Evolutionary conservation across 768 basidiomycete genomes (phyloP), one percentile per base, ranked within the genome.

Genomic region (Boletus insuetus): DNA sequence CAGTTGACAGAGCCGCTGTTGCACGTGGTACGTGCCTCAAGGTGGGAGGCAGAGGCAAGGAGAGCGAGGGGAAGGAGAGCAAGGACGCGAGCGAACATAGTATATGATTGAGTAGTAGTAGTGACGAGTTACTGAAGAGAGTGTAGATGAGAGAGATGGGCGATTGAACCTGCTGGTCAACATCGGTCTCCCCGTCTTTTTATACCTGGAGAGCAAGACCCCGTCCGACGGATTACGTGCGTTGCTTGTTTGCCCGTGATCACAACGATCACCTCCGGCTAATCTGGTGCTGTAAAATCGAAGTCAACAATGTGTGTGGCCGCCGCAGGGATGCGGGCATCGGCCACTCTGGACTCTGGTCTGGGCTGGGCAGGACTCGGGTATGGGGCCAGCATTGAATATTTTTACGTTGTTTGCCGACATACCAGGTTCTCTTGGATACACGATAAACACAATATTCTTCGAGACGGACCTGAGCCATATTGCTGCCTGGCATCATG

Each of bases 161-260:
- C 7, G 32, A 12, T 32, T 10, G 32, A 32, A 32, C 32, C 12
- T 32, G 32, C 22, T 24, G n/a, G 22, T 22, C 22, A 22, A 22
- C 1, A 8, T n/a, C 26, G 20, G 1, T 4, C 19, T 11, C 20
- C 20, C 32, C 29, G 1, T 3, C 49, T 17, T 14, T 58, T 62
- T 62, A 62, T 62, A 62, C 60, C 55, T 58, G 19, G 22, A 45
- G 38, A 12, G 12, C 20, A 20, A 10, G 55, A 58, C 39, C 49
- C 49, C 20, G 24, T 20, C 17, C 8, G n/a, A 42, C 5, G 20
- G 35, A 46, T 58, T 58, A 58, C 57, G 55, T 58, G 10, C 34
- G 1, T 19, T 12, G 6, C 40, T 1, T 26, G 17, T 12, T 34
- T 34, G 11, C 26, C 26, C 22, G 22, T 22, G 22, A 22, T 22